A percentile compares a stretch with the other conserved stretches of the same genome.
Evolutionary conservation across 257 asterid species (phyloP).

Genomic region (Solanum tarapatanum): DNA sequence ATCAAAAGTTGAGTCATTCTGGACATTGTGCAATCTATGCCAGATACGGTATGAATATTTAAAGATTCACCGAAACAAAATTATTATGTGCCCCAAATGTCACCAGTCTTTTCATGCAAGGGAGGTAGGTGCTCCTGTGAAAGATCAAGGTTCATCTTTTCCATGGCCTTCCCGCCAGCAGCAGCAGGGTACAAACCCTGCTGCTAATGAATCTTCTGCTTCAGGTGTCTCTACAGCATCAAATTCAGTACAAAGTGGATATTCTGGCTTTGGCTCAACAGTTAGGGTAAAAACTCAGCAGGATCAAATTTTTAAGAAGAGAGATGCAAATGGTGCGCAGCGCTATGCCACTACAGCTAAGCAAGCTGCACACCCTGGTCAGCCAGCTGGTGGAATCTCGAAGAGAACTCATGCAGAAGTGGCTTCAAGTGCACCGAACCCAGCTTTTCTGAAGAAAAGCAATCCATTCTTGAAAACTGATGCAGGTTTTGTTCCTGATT

Average conservation of each 20-base stretch:
- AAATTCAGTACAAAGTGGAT: neutral
- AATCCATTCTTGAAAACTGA: neutral
- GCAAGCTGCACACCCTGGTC: constrained; percentile 4
- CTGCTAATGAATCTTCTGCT: constrained; percentile 2
- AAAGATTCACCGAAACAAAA: constrained; percentile 21
- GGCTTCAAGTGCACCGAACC: neutral
- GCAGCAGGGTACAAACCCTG: constrained; percentile 3
- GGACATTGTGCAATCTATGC: constrained; percentile 55
- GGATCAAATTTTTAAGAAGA: neutral
- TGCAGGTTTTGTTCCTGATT: constrained; percentile 12
- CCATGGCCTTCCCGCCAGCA: constrained; percentile 5
- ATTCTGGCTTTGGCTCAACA: neutral
- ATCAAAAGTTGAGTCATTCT: constrained; percentile 25
- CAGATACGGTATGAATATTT: constrained; percentile 17
- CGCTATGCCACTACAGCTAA: neutral
- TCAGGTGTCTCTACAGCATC: constrained; percentile 3
- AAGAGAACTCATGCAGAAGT: constrained; percentile 17
- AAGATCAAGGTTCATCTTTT: neutral
- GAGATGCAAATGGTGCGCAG: neutral
- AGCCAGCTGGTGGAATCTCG: constrained; percentile 3
- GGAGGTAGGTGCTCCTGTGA: constrained; percentile 24
- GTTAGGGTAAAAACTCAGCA: neutral
- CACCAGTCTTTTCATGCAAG: constrained; percentile 33
- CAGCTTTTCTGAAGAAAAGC: neutral
- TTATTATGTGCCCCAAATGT: constrained; percentile 40